phyloP scores from a whole-genome alignment of 176 grass and related monocot species.

The Musa acuminata region DNA sequence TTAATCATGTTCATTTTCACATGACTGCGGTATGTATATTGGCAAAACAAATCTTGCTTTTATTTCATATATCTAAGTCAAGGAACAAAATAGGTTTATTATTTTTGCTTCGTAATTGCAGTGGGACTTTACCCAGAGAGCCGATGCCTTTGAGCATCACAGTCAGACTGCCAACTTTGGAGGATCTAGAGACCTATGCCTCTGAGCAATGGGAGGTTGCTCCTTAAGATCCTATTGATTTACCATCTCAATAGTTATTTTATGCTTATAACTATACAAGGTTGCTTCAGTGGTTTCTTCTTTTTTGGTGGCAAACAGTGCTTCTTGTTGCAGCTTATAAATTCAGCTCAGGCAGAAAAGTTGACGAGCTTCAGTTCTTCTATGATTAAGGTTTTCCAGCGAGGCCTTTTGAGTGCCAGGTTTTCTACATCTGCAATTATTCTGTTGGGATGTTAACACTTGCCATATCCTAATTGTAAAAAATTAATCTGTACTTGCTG shows the following conservation, averaged over 20 bases:
- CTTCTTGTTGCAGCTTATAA: constrained; percentile 95
- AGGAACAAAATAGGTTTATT: not conserved
- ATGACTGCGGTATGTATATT: not conserved
- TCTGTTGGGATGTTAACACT: not conserved
- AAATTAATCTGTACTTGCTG: constrained; percentile 2
- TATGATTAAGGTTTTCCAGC: constrained; percentile 84
- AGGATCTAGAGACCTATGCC: constrained; percentile 65
- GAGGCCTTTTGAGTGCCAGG: constrained; percentile 85
- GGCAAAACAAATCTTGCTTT: not conserved
- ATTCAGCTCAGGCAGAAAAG: constrained; percentile 81
- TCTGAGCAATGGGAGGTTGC: constrained; percentile 88
- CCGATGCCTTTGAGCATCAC: constrained; percentile 45
- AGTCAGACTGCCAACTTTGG: constrained; percentile 59
- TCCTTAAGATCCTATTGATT: constrained; percentile 3
- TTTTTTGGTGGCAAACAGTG: constrained; percentile 29
- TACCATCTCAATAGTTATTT: not conserved
- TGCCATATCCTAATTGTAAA: not conserved
- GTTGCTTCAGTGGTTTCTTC: constrained; percentile 3
- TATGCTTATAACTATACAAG: not conserved
- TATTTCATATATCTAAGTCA: not conserved
- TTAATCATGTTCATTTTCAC: not conserved
- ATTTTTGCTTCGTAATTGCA: constrained; percentile 24
- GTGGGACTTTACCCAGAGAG: constrained; percentile 77
- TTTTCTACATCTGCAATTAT: constrained; percentile 24
- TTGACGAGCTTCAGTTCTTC: constrained; percentile 62